Evolutionary conservation across 352 stramenopile species (phyloP), one percentile per base, ranked within the genome.

Genomic region (Globisporangium polare): DNA sequence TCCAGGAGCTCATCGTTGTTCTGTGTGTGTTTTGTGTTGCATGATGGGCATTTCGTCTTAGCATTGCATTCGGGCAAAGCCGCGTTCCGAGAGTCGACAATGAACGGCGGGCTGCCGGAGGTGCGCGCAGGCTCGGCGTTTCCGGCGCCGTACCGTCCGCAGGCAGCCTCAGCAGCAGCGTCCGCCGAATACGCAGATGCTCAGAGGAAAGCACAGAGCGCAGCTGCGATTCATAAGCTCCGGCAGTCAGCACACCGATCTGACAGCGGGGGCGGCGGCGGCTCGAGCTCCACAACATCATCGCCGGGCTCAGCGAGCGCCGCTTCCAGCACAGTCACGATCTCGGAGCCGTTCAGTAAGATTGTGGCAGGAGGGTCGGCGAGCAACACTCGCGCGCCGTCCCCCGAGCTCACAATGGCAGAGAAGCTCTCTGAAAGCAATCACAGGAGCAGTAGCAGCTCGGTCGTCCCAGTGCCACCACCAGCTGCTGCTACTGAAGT

Each of bases 51-150:
- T 29, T 56, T 26, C 13, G 51, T 58, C 20, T 54, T 63, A 88
- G 79, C 82, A 35, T 70, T 89, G 22, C 79, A 89, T 76, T 88
- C 79, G 15, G 78, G 83, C 20, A 94, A 92, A 50, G 83, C 78
- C 26, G 77, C 82, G 29, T 92, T 92, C 65, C 74, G 82, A 33
- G 80, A 94, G 62, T 67, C 72, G 54, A 77, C 78, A 37, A 66
- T 77, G 58, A 64, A 62, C n/a, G 73, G 69, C 57, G 72, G 65
- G 41, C 46, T 69, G 47, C 70, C 65, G 4, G 78, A 90, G 26
- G 66, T 85, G n/a, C 75, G 83, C 18, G 69, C 67, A 61, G 83
- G 83, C 5, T 73, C 72, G n/a, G 54, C 58, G 12, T 90, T 92
- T 54, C 83, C 83, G 15, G 62, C 80, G 7, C 68, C 81, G 9